These are phyloP conservation scores for Boechera stricta DNA, from an alignment of 345 rosid genomes.

Conservation along the genomic window DNA sequence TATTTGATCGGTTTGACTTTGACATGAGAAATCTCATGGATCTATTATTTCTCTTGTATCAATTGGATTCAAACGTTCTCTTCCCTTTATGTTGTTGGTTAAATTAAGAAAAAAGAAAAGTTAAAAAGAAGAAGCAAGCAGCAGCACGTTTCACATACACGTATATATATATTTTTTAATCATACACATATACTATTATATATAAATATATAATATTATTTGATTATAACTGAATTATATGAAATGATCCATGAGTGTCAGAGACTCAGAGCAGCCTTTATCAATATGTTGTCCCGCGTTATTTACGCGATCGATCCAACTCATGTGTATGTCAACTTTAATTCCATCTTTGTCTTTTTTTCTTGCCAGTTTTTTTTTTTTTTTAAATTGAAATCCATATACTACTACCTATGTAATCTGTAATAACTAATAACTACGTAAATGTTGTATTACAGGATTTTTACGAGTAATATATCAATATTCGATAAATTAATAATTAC, in stretches of 20 bases:
- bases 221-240: slow-evolving; percentile 29
- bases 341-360: slow-evolving; percentile 30
- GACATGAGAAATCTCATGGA: neutral
- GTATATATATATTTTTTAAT: neutral
- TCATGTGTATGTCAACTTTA: slow-evolving; percentile 32
- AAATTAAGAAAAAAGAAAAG: neutral
- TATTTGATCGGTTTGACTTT: neutral
- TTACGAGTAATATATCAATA: too few relatives aligned
- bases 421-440: too few relatives aligned
- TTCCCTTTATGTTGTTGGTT: neutral
- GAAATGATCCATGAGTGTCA: slow-evolving; percentile 44
- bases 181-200: neutral
- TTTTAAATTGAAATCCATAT: neutral
- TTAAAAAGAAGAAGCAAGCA: neutral
- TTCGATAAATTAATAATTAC: too few relatives aligned
- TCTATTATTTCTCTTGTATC: neutral
- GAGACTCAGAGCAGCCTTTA: slow-evolving; percentile 46
- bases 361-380: neutral
- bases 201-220: neutral
- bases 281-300: slow-evolving; percentile 43
- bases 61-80: neutral
- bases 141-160: neutral
- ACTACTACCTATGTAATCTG: too few relatives aligned
- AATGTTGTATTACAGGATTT: too few relatives aligned
- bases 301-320: slow-evolving; percentile 43